Percentiles rank a stretch among this genome's conserved stretches.
Conservation (phyloP, 441 rosid genomes). For the Pelargonium cotyledonis region DNA sequence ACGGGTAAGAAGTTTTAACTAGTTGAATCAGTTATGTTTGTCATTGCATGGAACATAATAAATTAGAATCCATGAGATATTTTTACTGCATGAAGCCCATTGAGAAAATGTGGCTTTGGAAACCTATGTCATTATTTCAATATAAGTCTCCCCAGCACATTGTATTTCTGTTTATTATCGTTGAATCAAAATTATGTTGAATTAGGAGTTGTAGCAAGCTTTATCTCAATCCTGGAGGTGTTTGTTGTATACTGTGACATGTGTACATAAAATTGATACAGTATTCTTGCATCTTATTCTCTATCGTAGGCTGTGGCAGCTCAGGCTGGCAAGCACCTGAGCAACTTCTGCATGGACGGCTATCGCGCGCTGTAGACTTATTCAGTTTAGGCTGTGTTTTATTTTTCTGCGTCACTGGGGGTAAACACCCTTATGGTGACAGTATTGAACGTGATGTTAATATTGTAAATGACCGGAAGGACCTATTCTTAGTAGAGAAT, state of each 20-base stretch:
- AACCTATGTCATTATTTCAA: too few species aligned
- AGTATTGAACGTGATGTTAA: constrained; percentile 70
- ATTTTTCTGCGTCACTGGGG: constrained; percentile 74
- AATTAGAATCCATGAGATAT: too few species aligned
- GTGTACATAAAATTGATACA: constrained; percentile 3
- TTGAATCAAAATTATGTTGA: background rate
- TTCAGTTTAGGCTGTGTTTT: constrained; percentile 91
- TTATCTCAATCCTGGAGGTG: background rate
- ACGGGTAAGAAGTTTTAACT: constrained; percentile 47
- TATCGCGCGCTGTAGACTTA: constrained; percentile 76
- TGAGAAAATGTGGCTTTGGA: too few species aligned
- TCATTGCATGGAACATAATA: background rate
- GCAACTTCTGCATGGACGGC: constrained; percentile 71
- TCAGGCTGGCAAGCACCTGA: constrained; percentile 99
- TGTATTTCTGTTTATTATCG: too few species aligned
- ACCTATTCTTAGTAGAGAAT: constrained; percentile 75
- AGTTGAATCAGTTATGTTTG: background rate
- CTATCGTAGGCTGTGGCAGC: constrained; percentile 69
- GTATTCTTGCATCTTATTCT: constrained; percentile 10
- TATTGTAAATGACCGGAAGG: constrained; percentile 67
- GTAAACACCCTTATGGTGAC: constrained; percentile 81
- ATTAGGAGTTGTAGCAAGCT: background rate
- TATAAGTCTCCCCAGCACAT: background rate
- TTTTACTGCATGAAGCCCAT: too few species aligned
- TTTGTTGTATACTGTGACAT: background rate